Evolutionary conservation across 2,329 filamentous ascomycete genomes (phyloP), one percentile per base, ranked within the genome.

Genomic region (Colletotrichum sansevieriae): DNA sequence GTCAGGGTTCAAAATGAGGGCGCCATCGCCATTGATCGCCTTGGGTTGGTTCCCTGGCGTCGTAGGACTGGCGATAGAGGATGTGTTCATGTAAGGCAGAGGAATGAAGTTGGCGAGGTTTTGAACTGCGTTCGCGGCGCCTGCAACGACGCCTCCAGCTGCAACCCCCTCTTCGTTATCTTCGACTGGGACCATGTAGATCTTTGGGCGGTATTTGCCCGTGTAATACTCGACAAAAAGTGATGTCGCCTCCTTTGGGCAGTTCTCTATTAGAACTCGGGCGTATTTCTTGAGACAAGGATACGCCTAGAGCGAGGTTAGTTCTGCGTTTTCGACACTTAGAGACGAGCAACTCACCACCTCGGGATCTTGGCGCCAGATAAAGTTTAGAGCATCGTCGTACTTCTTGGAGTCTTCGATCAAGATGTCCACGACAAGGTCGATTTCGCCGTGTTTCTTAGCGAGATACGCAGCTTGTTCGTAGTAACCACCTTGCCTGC

Each of bases 201-300:
- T 87, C 74, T 89, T 92, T 0, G 94, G 93, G 60, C 84, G 86
- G 77, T 95, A 99, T 67, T 88, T 88, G 25, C 94, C 94, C 0
- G 93, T 97, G 77, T 98, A 99, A 78, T 98, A 99, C 62, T 96
- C 92, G 70, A 97, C 93, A 76, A 99, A 98, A 0, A 99, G 78
- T 69, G 92, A 89, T 0, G 95, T 98, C 0, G 95, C 92, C 64
- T 94, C 90, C 68, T 89, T 83, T 2, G 95, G 90, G 73, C 94
- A 95, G 78, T 99, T 90, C 73, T 96, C 93, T 37, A 99, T 88
- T 1, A 99, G 83, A 0, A 98, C 93, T 58, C 94, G 90, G 2
- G 96, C 95, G 76, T 98, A 99, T 77, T 97, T 98, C 90, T 97
- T 95, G 63, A 99, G 83, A 73, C 94, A 97, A 18, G 90, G 87